phyloP scores from a whole-genome alignment of 192 early-diverging fungal genomes.

The Coemansia asiatica region DNA sequence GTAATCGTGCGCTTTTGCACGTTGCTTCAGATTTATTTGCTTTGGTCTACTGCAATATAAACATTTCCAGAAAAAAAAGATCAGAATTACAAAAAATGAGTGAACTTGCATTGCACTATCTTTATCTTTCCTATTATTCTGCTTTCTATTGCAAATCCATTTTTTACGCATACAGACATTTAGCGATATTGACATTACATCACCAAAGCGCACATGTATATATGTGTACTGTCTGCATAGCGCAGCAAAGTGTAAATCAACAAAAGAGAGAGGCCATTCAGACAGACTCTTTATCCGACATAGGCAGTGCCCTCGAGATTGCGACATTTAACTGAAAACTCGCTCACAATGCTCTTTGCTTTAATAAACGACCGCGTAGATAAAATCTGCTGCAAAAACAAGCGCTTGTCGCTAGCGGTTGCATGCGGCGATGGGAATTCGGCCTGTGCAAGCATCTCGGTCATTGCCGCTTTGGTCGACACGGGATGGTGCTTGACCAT shows the following conservation, averaged over 20 bases:
- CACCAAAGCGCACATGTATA: not conserved
- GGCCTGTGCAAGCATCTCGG: slow-evolving; percentile 24
- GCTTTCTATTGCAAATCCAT: not conserved
- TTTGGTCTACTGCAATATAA: not conserved
- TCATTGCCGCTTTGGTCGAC: slow-evolving; percentile 15
- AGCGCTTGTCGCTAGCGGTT: slow-evolving; percentile 26
- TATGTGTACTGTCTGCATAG: too few species aligned
- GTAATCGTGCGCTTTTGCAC: too few species aligned
- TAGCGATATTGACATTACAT: not conserved
- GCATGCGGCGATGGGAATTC: slow-evolving; percentile 41
- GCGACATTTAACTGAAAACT: slow-evolving; percentile 44
- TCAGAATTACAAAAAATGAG: not conserved
- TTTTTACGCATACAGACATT: not conserved
- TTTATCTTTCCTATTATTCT: not conserved
- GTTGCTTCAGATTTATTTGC: too few species aligned
- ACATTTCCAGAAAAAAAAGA: not conserved
- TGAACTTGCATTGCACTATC: not conserved
- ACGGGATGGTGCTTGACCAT: slow-evolving; percentile 38
- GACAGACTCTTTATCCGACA: not conserved
- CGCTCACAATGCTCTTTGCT: slow-evolving; percentile 27
- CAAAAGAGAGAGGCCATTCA: too few species aligned
- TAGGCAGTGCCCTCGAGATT: slow-evolving; percentile 42
- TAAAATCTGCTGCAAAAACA: slow-evolving; percentile 32
- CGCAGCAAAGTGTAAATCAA: too few species aligned
- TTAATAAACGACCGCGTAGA: slow-evolving; percentile 37